Evolutionary conservation across 371 early-diverging fungal genomes (phyloP), one percentile per base, ranked within the genome.

Genomic region (Mucor indicus): DNA sequence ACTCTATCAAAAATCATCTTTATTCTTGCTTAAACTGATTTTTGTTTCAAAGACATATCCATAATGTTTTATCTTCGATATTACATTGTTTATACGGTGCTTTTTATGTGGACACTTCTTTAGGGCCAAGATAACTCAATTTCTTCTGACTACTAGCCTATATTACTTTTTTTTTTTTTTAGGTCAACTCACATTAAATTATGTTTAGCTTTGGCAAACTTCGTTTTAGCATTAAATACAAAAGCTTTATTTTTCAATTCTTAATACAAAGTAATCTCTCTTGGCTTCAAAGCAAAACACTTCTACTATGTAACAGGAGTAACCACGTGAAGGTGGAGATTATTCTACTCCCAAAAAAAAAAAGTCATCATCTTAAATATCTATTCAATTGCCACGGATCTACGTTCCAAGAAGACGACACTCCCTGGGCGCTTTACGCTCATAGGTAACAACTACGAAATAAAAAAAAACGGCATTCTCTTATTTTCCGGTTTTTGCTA

Each of bases 241-340:
- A 29, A 29, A 29, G 30, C 12, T 8, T 29, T 29, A 46, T 38
- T 38, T 15, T 17, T 38, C 19, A 17, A 17, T 17, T 38, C 19
- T 38, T 17, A 17, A 38, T n/a, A 37, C 37, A 46, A 46, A 12
- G 36, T 38, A n/a, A 46, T 50, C 50, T 42, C 50, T 50, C 42
- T 50, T 35, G 35, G 50, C 43, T 50, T 50, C 42, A 50, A 50
- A 50, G 43, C 20, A 35, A 43, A 42, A 50, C 50, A 42, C 50
- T 42, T 50, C 42, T 50, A 50, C 50, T 42, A n/a, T n/a, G n/a
- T n/a, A 42, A 50, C 50, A 50, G 42, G 50, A 50, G 43, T 50
- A 50, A 50, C 50, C 50, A 50, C 43, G 50, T 42, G 50, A 50
- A 50, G 50, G 50, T 50, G 42, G 20, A 50, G 50, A 50, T 42